Conservation (phyloP, 2,329 filamentous ascomycete species). For the Phyllosticta citribraziliensis region DNA sequence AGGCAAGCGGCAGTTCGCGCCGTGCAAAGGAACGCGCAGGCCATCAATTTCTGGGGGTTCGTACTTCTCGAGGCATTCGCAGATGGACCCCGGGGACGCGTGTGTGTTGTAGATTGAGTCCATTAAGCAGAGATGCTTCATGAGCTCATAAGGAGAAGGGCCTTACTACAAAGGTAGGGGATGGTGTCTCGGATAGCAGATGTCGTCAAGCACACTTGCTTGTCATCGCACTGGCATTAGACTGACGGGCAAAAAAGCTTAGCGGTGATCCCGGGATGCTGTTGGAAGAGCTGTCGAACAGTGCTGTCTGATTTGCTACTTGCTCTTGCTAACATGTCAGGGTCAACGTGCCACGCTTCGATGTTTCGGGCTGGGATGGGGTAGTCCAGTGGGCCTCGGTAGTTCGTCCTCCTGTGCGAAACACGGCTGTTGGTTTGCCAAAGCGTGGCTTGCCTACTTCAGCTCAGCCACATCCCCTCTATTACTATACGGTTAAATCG, state of each 20-base stretch:
- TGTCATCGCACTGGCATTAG: neutral
- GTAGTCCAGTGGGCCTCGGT: too few relatives aligned
- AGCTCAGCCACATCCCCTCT: neutral
- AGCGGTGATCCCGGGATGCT: neutral
- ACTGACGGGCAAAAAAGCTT: neutral
- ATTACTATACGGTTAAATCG: neutral
- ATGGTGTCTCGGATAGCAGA: neutral
- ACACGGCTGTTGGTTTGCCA: neutral
- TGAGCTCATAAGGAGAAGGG: neutral
- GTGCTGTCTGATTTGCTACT: neutral
- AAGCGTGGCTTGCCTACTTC: neutral
- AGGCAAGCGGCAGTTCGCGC: too few relatives aligned
- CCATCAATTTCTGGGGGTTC: neutral
- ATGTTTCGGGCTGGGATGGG: neutral
- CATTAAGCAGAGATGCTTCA: neutral
- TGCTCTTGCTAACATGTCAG: neutral
- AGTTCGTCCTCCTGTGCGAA: neutral
- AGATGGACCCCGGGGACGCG: neutral
- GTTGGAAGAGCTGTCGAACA: neutral
- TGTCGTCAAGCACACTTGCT: neutral
- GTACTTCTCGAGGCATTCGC: neutral
- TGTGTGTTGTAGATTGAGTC: neutral
- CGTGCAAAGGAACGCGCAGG: neutral
- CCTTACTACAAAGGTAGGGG: neutral
- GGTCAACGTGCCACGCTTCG: neutral